Conservation (phyloP, 176 grass and related monocot species). For the Triticum aestivum region DNA sequence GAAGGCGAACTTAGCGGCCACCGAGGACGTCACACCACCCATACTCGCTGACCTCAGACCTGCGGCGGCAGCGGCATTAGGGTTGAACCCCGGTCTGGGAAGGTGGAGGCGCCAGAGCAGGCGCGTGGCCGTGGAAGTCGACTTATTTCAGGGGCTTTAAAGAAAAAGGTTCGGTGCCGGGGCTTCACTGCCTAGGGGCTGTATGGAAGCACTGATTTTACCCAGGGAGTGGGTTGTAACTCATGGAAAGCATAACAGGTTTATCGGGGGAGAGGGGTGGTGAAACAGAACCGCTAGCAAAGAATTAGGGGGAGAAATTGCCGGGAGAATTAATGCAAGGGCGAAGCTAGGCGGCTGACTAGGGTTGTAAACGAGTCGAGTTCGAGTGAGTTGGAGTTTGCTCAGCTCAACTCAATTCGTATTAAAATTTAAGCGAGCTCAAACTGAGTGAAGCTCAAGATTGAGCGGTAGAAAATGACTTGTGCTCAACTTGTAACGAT, state of each 20-base stretch:
- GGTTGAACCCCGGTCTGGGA: neutral
- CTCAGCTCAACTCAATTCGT: no score
- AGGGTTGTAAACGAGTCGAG: no score
- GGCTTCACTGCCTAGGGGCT: neutral
- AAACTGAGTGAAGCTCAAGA: no score
- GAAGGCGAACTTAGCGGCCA: conserved; percentile 82
- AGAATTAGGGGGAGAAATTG: conserved; percentile 29
- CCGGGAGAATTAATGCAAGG: conserved; percentile 28
- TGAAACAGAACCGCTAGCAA: conserved; percentile 25
- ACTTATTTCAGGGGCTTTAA: neutral
- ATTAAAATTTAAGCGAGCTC: no score
- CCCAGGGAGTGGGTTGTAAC: neutral
- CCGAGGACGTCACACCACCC: conserved; percentile 79
- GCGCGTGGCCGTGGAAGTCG: neutral
- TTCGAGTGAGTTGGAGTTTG: no score
- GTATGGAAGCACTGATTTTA: neutral
- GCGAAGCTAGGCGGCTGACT: no score
- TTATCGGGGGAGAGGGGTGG: conserved; percentile 7
- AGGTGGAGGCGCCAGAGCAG: conserved; percentile 3
- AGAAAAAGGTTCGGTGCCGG: neutral
- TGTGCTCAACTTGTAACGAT: no score
- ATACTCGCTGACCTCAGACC: conserved; percentile 40
- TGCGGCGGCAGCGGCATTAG: conserved; percentile 22
- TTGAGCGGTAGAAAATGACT: no score
- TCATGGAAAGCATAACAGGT: neutral